phyloP scores from a whole-genome alignment of 768 basidiomycete species.

The Dentipellis sp. region DNA sequence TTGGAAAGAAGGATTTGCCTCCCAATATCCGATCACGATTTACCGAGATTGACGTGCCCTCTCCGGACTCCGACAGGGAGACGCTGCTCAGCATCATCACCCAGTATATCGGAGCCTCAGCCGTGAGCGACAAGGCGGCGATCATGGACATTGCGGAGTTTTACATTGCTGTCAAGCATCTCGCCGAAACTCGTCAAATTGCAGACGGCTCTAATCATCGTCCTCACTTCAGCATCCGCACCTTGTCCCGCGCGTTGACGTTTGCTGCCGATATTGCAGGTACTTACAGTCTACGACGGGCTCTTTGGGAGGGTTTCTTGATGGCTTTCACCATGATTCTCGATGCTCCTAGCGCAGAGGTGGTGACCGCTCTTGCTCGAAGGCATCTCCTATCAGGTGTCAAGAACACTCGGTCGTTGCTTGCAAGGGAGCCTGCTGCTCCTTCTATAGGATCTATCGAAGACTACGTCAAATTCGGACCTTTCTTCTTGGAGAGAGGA shows the following conservation, averaged over 20 bases:
- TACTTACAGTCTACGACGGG: conserved; percentile 71
- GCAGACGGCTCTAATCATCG: conserved; percentile 90
- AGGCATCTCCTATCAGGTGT: conserved; percentile 73
- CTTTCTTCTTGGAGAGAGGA: conserved; percentile 84
- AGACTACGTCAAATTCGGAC: conserved; percentile 76
- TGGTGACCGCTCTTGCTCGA: conserved; percentile 62
- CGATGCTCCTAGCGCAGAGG: conserved; percentile 57
- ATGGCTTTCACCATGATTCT: conserved; percentile 99
- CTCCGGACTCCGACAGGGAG: conserved; percentile 87
- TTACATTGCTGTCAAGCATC: conserved; percentile 70
- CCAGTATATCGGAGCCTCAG: conserved; percentile 80
- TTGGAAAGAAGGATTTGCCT: conserved; percentile 95
- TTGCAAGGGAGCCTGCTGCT: conserved; percentile 57
- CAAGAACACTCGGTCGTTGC: conserved; percentile 67
- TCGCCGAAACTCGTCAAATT: conserved; percentile 66
- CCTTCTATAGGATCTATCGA: conserved; percentile 36
- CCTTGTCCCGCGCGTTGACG: conserved; percentile 79
- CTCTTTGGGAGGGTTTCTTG: conserved; percentile 92
- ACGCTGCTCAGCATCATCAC: conserved; percentile 79
- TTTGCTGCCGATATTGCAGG: conserved; percentile 80
- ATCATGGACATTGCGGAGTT: conserved; percentile 91
- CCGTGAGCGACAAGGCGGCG: conserved; percentile 77
- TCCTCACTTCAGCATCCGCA: conserved; percentile 97
- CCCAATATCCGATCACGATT: conserved; percentile 85
- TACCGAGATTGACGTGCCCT: conserved; percentile 92